These are phyloP conservation scores for Begonia fuchsioides DNA, from an alignment of 306 rosid genomes.

Conservation along the genomic window DNA sequence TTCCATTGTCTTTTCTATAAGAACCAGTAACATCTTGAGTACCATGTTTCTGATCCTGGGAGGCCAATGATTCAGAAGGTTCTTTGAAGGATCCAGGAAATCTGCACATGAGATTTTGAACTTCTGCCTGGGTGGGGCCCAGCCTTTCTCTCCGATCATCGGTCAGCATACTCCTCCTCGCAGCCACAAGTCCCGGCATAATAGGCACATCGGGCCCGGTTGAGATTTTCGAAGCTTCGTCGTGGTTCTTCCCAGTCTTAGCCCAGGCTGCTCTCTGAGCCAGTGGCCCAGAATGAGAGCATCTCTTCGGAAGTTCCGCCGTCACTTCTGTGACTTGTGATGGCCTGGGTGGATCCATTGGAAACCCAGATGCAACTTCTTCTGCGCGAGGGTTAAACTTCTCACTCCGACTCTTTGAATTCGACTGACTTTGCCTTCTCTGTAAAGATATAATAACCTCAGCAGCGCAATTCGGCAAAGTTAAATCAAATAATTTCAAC, in stretches of 20 bases:
- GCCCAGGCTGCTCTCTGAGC: constrained; percentile 84
- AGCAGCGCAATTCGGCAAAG: no score
- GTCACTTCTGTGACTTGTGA: constrained; percentile 56
- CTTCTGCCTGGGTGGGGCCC: constrained; percentile 57
- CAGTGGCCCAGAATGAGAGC: constrained; percentile 96
- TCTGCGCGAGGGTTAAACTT: constrained; percentile 91
- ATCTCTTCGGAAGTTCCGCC: constrained; percentile 58
- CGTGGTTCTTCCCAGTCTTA: constrained; percentile 63
- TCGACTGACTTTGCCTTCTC: constrained; percentile 71
- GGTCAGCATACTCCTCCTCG: constrained; percentile 68
- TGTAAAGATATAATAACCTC: constrained; percentile 14
- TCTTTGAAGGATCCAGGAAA: constrained; percentile 95
- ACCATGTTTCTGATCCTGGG: constrained; percentile 55
- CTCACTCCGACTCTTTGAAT: constrained; percentile 89
- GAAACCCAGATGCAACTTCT: constrained; percentile 86
- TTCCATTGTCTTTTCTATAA: constrained; percentile 53
- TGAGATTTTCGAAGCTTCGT: constrained; percentile 65
- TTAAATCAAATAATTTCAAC: neutral
- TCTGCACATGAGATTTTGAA: constrained; percentile 58
- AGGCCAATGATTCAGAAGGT: constrained; percentile 38
- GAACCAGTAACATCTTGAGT: constrained; percentile 23
- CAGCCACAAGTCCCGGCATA: constrained; percentile 71
- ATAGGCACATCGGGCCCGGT: constrained; percentile 55
- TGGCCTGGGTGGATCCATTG: constrained; percentile 97
- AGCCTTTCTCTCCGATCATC: constrained; percentile 78